phyloP scores from a whole-genome alignment of 1,284 basidiomycete species.

The Blastosporella zonata region DNA sequence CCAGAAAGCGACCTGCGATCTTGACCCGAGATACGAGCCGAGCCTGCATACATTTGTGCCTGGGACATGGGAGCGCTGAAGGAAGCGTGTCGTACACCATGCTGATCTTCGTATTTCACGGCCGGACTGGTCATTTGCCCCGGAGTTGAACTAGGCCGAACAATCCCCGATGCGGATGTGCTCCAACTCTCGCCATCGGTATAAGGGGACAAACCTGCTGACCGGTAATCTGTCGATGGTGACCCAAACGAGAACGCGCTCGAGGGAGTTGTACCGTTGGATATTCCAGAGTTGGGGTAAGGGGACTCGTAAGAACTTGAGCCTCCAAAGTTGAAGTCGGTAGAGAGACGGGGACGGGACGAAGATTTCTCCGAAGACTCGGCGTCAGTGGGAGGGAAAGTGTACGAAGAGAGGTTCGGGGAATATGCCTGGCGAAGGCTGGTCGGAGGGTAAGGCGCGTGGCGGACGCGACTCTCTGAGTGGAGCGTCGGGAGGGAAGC shows the following conservation, averaged over 20 bases:
- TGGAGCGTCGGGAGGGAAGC: constrained; percentile 60
- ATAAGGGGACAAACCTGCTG: constrained; percentile 41
- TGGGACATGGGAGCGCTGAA: constrained; percentile 53
- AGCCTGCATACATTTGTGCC: constrained; percentile 58
- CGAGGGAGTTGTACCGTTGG: constrained; percentile 44
- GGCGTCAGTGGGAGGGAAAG: constrained; percentile 51
- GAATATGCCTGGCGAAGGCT: constrained; percentile 43
- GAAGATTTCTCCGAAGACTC: constrained; percentile 29
- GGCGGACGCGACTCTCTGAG: constrained; percentile 46
- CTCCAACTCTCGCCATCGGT: constrained; percentile 46
- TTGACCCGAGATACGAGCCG: constrained; percentile 68
- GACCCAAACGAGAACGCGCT: constrained; percentile 46
- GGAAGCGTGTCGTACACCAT: constrained; percentile 57
- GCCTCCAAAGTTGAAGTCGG: constrained; percentile 46
- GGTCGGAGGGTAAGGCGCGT: constrained; percentile 49
- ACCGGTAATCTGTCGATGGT: constrained; percentile 40
- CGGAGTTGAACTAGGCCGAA: constrained; percentile 57
- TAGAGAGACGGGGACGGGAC: constrained; percentile 46
- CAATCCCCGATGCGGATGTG: constrained; percentile 43
- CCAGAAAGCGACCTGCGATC: constrained; percentile 53
- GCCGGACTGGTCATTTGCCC: constrained; percentile 47
- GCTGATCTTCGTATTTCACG: constrained; percentile 59
- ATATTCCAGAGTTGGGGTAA: constrained; percentile 42
- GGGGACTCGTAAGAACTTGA: constrained; percentile 39
- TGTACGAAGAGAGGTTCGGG: constrained; percentile 52